Conservation (phyloP, 306 rosid species). For the Pueraria montana region DNA sequence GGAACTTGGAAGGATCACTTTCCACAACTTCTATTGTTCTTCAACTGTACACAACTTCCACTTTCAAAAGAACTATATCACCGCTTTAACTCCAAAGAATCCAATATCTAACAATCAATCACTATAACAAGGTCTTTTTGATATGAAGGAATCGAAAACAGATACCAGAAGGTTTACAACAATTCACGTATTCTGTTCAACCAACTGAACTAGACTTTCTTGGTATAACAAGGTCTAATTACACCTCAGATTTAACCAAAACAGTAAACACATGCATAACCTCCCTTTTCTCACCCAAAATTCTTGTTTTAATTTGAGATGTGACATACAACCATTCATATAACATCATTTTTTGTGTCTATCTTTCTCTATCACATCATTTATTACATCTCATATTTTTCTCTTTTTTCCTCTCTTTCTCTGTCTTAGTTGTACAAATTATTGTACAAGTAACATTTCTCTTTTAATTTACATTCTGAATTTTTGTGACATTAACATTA, state of each 20-base stretch:
- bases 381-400: too few relatives aligned
- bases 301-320: neutral
- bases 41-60: conserved; percentile 37
- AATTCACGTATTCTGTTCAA: too few relatives aligned
- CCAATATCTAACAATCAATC: neutral
- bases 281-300: conserved; percentile 2
- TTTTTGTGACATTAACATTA: neutral
- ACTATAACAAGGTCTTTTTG: conserved; percentile 9
- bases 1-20: neutral
- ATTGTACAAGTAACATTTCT: too few relatives aligned
- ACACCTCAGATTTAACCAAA: neutral
- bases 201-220: too few relatives aligned
- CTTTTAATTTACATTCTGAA: conserved; percentile 19
- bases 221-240: neutral
- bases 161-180: too few relatives aligned
- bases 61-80: neutral
- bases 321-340: too few relatives aligned
- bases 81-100: conserved; percentile 19
- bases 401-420: too few relatives aligned
- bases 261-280: neutral
- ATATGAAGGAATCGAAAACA: too few relatives aligned
- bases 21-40: conserved; percentile 31
- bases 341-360: too few relatives aligned
- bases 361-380: too few relatives aligned
- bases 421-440: too few relatives aligned